Conservation (phyloP, 2,329 filamentous ascomycete species). For the Sporothrix inflata region DNA sequence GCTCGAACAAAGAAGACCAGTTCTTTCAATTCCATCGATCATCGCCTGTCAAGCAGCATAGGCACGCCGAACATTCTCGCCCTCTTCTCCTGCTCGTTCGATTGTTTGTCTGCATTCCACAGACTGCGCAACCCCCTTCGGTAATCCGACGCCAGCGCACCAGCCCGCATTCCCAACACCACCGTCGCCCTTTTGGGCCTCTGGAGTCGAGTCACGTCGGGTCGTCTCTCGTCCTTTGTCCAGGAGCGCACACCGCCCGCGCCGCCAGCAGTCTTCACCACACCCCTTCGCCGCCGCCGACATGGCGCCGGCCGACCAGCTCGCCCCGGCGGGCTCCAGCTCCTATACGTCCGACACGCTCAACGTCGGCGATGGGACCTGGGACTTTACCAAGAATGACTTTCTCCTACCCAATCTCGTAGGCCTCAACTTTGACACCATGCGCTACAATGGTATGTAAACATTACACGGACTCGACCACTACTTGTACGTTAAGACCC, state of each 20-base stretch:
- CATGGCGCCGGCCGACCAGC: slow-evolving; percentile 63
- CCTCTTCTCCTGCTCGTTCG: neutral
- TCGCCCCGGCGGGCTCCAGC: slow-evolving; percentile 72
- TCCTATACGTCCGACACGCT: slow-evolving; percentile 75
- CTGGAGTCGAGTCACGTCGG: slow-evolving; percentile 4
- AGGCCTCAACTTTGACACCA: slow-evolving; percentile 78
- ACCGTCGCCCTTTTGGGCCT: neutral
- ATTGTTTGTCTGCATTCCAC: slow-evolving; percentile 14
- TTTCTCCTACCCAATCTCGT: slow-evolving; percentile 78
- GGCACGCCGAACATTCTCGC: neutral
- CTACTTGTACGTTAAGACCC: neutral
- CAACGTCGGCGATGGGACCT: slow-evolving; percentile 79
- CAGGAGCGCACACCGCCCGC: neutral
- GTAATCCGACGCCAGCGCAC: slow-evolving; percentile 8
- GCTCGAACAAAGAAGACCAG: neutral
- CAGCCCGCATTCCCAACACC: slow-evolving; percentile 7
- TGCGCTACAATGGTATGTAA: slow-evolving; percentile 76
- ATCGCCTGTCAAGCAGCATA: neutral
- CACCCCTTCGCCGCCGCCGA: slow-evolving; percentile 47
- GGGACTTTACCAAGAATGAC: slow-evolving; percentile 75
- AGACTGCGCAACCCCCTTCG: neutral
- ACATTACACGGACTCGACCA: too few species aligned
- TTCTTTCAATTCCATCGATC: neutral
- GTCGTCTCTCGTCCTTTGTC: slow-evolving; percentile 1
- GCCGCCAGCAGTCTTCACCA: neutral